These are phyloP conservation scores for Arachnopeziza araneosa DNA, from an alignment of 2,329 filamentous ascomycete genomes.

Conservation along the genomic window DNA sequence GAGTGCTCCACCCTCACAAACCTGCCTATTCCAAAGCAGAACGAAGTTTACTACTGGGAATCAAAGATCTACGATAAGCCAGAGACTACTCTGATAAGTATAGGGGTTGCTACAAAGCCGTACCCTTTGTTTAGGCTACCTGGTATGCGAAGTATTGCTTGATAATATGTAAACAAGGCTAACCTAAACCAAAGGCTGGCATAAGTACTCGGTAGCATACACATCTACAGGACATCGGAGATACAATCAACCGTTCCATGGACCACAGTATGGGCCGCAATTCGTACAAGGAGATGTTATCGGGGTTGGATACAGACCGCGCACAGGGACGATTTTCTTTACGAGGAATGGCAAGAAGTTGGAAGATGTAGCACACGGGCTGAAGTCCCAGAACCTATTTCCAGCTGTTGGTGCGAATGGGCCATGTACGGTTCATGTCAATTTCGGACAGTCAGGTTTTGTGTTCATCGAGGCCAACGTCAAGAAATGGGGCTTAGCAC, in stretches of 20 bases:
- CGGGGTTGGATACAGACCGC: conserved; percentile 88
- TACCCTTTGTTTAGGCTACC: conserved; percentile 93
- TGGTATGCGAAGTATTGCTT: conserved; percentile 50
- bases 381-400: conserved; percentile 96
- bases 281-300: conserved; percentile 94
- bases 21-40: conserved; percentile 93
- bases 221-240: conserved; percentile 80
- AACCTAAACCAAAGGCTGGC: conserved; percentile 56
- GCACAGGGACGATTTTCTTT: conserved; percentile 94
- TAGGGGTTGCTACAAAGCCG: conserved; percentile 94
- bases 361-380: conserved; percentile 86
- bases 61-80: conserved; percentile 98
- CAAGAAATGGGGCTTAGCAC: conserved; percentile 98
- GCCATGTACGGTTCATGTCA: conserved; percentile 88
- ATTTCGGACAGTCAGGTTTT: conserved; percentile 96
- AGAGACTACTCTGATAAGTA: conserved; percentile 77
- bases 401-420: conserved; percentile 95
- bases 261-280: conserved; percentile 73
- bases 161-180: neutral
- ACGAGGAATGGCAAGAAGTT: conserved; percentile 97
- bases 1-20: conserved; percentile 83
- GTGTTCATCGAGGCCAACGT: conserved; percentile 99
- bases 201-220: conserved; percentile 90
- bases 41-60: conserved; percentile 99
- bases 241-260: conserved; percentile 85